phyloP scores from a whole-genome alignment of 352 stramenopile genomes.

The Phytopythium aichiense region DNA sequence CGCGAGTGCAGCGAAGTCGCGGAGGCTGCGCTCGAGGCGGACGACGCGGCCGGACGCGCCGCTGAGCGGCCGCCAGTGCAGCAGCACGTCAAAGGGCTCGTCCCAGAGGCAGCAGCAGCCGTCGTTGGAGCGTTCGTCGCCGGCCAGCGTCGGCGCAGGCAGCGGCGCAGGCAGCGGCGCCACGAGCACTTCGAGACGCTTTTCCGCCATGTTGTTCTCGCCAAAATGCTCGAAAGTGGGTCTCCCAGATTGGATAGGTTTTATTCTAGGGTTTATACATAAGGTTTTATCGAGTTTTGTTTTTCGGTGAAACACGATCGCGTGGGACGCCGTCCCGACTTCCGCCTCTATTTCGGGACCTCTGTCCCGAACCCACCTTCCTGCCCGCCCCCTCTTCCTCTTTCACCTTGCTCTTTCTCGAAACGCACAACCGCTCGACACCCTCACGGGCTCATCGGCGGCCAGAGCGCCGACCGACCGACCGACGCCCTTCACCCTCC shows the following conservation, averaged over 20 bases:
- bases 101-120: background rate
- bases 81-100: constrained; percentile 13
- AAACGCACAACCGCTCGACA: constrained; percentile 5
- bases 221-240: too few species aligned
- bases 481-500: background rate
- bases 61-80: constrained; percentile 8
- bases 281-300: too few species aligned
- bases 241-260: too few species aligned
- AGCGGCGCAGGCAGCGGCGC: constrained; percentile 2
- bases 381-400: too few species aligned
- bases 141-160: background rate
- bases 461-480: background rate
- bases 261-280: too few species aligned
- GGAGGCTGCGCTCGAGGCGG: constrained; percentile 18
- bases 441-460: too few species aligned
- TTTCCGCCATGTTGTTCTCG: background rate
- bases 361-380: too few species aligned
- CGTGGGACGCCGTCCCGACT: too few species aligned
- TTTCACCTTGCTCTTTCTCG: background rate
- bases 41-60: constrained; percentile 14
- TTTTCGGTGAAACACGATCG: too few species aligned
- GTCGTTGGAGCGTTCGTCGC: background rate
- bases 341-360: too few species aligned
- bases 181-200: background rate
- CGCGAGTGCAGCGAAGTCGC: constrained; percentile 26